Conservation (phyloP, 768 basidiomycete species). For the Tricholoma saponaceum region DNA sequence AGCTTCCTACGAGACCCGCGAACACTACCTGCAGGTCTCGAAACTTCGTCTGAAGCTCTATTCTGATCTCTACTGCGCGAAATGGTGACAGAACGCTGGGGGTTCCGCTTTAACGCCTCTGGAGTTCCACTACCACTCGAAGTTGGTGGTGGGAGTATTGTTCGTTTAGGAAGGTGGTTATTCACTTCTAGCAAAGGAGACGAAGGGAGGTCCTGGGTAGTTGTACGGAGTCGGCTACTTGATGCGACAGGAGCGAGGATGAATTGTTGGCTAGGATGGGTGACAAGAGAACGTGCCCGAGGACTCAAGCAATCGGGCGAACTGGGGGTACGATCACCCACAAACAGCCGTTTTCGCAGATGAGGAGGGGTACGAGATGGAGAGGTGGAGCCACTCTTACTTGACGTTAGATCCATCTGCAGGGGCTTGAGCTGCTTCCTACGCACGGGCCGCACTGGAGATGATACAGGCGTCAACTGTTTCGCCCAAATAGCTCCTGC, state of each 20-base stretch:
- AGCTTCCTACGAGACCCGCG: neutral
- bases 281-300: neutral
- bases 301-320: conserved; percentile 3
- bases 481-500: conserved; percentile 9
- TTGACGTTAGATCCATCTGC: neutral
- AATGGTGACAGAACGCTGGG: neutral
- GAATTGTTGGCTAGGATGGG: neutral
- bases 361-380: conserved; percentile 4
- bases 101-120: neutral
- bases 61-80: neutral
- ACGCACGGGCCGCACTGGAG: conserved; percentile 9
- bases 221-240: neutral
- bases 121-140: neutral
- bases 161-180: neutral
- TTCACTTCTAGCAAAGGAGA: conserved; percentile 11
- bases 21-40: neutral
- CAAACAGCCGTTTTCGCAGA: conserved; percentile 4
- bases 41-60: neutral
- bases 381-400: neutral
- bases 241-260: neutral
- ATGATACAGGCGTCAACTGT: conserved; percentile 18
- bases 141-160: neutral
- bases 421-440: conserved; percentile 1
- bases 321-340: conserved; percentile 13
- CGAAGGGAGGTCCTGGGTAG: neutral